A percentile compares a stretch with the other conserved stretches of the same genome.
phyloP scores from a whole-genome alignment of 2,329 filamentous ascomycete species.

The Chalara sp. region DNA sequence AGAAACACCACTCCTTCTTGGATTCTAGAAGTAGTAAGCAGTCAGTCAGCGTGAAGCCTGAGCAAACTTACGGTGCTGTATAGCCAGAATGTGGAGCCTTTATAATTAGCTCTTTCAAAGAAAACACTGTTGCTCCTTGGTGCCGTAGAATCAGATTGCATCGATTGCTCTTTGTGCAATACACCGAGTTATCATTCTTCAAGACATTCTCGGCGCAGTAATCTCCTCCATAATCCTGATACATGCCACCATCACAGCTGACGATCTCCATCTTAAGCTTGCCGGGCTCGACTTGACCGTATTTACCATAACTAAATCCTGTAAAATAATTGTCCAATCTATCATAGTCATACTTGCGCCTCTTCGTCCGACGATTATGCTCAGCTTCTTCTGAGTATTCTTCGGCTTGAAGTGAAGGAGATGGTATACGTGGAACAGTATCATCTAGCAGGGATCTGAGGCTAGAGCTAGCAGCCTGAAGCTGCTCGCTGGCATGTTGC shows the following conservation, averaged over 20 bases:
- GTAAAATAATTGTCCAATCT: conserved; percentile 38
- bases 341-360: conserved; percentile 64
- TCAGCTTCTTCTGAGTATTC: conserved; percentile 30
- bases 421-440: conserved; percentile 17
- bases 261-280: conserved; percentile 79
- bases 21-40: conserved; percentile 46
- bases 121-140: conserved; percentile 73
- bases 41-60: not conserved
- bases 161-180: conserved; percentile 80
- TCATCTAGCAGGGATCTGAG: conserved; percentile 21
- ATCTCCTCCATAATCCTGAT: conserved; percentile 47
- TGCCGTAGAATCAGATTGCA: conserved; percentile 86
- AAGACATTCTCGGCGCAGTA: conserved; percentile 78
- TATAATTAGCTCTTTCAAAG: conserved; percentile 78
- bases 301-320: conserved; percentile 74
- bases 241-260: conserved; percentile 79
- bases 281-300: conserved; percentile 80
- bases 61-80: conserved; percentile 69
- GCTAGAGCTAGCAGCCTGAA: conserved; percentile 21
- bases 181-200: conserved; percentile 74
- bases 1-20: conserved; percentile 91
- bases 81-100: conserved; percentile 76
- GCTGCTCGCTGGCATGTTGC: conserved; percentile 19
- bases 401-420: conserved; percentile 8
- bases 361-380: conserved; percentile 51